phyloP scores from a whole-genome alignment of 1,139 yeast species.

The Hemisphaericaspora xylanilytica region DNA sequence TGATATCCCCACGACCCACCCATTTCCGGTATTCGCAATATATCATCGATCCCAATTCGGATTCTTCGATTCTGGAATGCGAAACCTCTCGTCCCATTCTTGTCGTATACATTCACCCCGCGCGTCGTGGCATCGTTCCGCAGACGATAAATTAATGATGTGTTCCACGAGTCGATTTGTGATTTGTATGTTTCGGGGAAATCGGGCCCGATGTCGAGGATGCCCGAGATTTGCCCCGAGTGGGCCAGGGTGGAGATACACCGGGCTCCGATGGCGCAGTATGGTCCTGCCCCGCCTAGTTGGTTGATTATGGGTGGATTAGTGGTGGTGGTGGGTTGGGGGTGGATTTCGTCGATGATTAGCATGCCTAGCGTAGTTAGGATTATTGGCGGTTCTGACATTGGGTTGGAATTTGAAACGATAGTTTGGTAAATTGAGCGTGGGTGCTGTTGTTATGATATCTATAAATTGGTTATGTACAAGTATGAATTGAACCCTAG shows the following conservation, averaged over 20 bases:
- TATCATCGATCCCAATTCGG: slow-evolving; percentile 61
- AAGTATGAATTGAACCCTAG: too few species aligned
- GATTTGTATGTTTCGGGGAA: slow-evolving; percentile 54
- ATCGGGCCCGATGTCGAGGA: slow-evolving; percentile 78
- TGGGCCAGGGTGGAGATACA: slow-evolving; percentile 40
- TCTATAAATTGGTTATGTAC: too few species aligned
- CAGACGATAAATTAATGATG: slow-evolving; percentile 45
- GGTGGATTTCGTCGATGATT: slow-evolving; percentile 84
- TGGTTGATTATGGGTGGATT: slow-evolving; percentile 49
- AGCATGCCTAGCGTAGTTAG: slow-evolving; percentile 81
- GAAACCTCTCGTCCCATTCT: slow-evolving; percentile 53
- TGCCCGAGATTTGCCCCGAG: slow-evolving; percentile 53
- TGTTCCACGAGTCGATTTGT: slow-evolving; percentile 57
- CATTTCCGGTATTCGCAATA: slow-evolving; percentile 38
- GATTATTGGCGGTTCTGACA: slow-evolving; percentile 19
- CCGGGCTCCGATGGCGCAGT: slow-evolving; percentile 75
- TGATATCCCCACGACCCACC: slow-evolving; percentile 55
- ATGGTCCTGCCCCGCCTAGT: slow-evolving; percentile 90
- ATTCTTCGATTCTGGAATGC: slow-evolving; percentile 54
- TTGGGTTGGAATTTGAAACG: too few species aligned
- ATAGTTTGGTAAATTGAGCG: too few species aligned
- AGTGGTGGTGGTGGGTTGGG: slow-evolving; percentile 41
- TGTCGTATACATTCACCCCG: slow-evolving; percentile 75
- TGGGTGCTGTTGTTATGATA: too few species aligned
- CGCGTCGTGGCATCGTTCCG: slow-evolving; percentile 53